Conservation (phyloP, 306 rosid species). For the Fragaria nilgerrensis region DNA sequence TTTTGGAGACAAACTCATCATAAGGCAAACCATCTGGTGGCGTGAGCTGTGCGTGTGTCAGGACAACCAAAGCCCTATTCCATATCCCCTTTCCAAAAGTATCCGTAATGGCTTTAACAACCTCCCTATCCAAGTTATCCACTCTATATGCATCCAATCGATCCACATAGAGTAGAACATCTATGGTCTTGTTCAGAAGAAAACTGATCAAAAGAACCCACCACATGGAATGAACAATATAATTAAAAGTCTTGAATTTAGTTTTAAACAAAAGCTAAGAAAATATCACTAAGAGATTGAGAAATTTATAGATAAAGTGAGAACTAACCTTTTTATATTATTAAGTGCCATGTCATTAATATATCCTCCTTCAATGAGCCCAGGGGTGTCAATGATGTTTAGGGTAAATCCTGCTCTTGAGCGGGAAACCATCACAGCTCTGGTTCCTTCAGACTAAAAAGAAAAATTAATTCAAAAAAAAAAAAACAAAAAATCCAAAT, state of each 20-base stretch:
- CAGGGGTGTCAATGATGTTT: constrained; percentile 94
- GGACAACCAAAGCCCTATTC: constrained; percentile 81
- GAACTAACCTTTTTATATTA: constrained; percentile 63
- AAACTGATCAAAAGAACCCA: constrained; percentile 49
- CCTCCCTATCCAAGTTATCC: constrained; percentile 83
- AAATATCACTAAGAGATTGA: neutral
- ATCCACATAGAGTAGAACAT: constrained; percentile 88
- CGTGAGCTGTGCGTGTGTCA: constrained; percentile 89
- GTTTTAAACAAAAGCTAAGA: neutral
- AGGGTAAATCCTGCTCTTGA: constrained; percentile 82
- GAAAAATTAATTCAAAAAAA: neutral
- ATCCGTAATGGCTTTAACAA: constrained; percentile 70
- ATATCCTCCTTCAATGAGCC: constrained; percentile 96
- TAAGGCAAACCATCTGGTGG: constrained; percentile 92
- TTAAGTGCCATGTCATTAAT: constrained; percentile 74
- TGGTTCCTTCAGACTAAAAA: constrained; percentile 73
- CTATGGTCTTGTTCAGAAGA: constrained; percentile 91
- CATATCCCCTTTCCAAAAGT: constrained; percentile 87
- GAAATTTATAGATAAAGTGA: neutral
- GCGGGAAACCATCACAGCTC: constrained; percentile 87
- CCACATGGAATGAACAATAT: neutral
- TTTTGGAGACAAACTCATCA: constrained; percentile 73
- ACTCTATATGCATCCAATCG: constrained; percentile 94
- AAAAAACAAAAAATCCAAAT: constrained; percentile 9
- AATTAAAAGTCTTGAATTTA: neutral